Evolutionary conservation across 164 flowering plant genomes (phyloP).

Genomic region (Chimonanthus praecox): DNA sequence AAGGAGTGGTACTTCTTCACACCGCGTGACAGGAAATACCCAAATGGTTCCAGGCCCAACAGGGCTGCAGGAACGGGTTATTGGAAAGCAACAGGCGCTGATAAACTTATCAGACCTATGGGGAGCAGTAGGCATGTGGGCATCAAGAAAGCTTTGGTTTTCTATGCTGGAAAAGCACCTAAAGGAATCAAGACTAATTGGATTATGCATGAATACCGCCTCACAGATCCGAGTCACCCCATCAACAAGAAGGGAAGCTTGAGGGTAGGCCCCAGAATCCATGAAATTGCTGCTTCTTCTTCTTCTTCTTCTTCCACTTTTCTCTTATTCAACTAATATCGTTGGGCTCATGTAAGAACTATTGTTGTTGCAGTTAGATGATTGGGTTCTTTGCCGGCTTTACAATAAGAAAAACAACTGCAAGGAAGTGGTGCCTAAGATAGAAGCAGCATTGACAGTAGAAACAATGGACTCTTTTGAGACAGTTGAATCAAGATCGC

Average conservation of each 20-base stretch:
- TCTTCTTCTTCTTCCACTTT: slow-evolving; percentile 1
- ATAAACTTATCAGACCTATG: slow-evolving; percentile 18
- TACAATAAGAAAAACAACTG: slow-evolving; percentile 24
- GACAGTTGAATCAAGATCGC: slow-evolving; percentile 8
- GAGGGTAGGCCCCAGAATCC: slow-evolving; percentile 11
- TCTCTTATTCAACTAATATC: not conserved
- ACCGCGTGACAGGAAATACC: slow-evolving; percentile 24
- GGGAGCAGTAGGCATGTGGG: slow-evolving; percentile 13
- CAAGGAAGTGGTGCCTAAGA: slow-evolving; percentile 5
- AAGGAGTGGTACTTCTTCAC: slow-evolving; percentile 30
- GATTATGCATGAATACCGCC: slow-evolving; percentile 30
- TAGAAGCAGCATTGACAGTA: slow-evolving; percentile 2
- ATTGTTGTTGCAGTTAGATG: slow-evolving; percentile 19
- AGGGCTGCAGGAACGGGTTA: slow-evolving; percentile 23
- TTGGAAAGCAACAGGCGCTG: slow-evolving; percentile 30
- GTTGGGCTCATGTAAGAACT: not conserved
- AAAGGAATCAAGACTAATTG: slow-evolving; percentile 25
- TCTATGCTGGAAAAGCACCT: slow-evolving; percentile 27
- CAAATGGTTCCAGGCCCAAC: slow-evolving; percentile 25
- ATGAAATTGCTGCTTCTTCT: not conserved
- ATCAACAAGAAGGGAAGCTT: slow-evolving; percentile 18
- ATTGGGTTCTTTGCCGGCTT: slow-evolving; percentile 26
- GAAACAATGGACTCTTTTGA: slow-evolving; percentile 14
- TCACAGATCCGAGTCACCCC: slow-evolving; percentile 14
- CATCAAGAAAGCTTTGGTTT: slow-evolving; percentile 24